Base-by-base conservation (phyloP, 805 yeast species). In the Candida koratica region DNA sequence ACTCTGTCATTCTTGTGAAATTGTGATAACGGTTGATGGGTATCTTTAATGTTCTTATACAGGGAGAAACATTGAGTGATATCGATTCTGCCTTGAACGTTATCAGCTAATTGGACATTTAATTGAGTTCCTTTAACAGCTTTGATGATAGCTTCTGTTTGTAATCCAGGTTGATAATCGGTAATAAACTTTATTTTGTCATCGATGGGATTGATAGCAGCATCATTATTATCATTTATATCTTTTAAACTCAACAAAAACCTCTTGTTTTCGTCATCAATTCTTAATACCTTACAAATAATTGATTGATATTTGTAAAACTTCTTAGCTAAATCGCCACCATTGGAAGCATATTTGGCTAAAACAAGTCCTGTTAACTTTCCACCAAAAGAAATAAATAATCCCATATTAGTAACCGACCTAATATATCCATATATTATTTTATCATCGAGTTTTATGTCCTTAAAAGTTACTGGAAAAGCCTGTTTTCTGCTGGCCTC, bases 311-410 rank as follows among this genome's bases (percentile, higher is more conserved):
- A 75, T 28, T 71, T 65, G 48, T 67, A 66, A 52, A 77, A 89
- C 17, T 67, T 64, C 25, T 71, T 65, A 15, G 67, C 60, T 32
- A 83, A 65, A 45, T 79, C 81, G 8, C 71, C 77, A 18, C 44
- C 41, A 22, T 73, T 74, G 4, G 78, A 67, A 15, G 84, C 84
- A 48, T 81, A 78, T 52, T 81, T 78, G 38, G 89, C 84, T 42
- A 85, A 72, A 4, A 87, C 83, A 45, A 90, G 70, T 35, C 97
- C 97, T 20, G 86, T 84, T 44, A 90, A 73, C 36, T 73, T 75
- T 44, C 84, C 82, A 38, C 81, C 86, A 59, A 90, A 90, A 0
- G 81, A 75, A 39, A 90, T 83, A 55, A 90, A 90, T 9, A 87
- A 67, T 45, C 97, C 97, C 53, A 72, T 71, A 29, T 71, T 72